These are phyloP conservation scores for Ilyonectria sp. DNA, from an alignment of 2,329 filamentous ascomycete genomes.

Conservation along the genomic window DNA sequence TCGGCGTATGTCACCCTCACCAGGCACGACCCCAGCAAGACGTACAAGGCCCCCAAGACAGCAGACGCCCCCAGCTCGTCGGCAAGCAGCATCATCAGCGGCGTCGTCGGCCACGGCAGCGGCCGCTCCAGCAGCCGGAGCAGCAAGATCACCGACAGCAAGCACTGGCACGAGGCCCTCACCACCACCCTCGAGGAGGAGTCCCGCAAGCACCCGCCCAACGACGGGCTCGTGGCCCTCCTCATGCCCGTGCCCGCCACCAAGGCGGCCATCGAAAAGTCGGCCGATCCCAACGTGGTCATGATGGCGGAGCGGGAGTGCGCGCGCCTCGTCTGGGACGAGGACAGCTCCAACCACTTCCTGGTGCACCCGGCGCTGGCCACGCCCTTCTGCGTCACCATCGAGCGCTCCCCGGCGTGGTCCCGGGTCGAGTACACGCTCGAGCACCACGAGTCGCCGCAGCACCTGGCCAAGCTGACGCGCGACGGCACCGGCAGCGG, in stretches of 20 bases:
- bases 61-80: conserved; percentile 43
- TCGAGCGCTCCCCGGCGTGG: conserved; percentile 72
- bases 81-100: conserved; percentile 50
- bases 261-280: conserved; percentile 72
- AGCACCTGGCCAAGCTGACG: conserved; percentile 72
- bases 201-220: conserved; percentile 66
- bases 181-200: conserved; percentile 72
- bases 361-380: conserved; percentile 75
- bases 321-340: conserved; percentile 80
- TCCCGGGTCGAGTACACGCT: conserved; percentile 75
- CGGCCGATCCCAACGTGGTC: conserved; percentile 72
- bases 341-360: conserved; percentile 71
- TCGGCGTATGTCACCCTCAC: conserved; percentile 73
- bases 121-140: conserved; percentile 45
- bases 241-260: conserved; percentile 78
- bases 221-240: conserved; percentile 76
- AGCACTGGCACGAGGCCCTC: conserved; percentile 72
- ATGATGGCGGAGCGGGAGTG: conserved; percentile 78
- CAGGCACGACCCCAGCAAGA: conserved; percentile 73
- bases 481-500: conserved; percentile 73
- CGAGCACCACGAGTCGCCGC: conserved; percentile 74
- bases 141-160: conserved; percentile 54
- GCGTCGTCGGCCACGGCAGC: conserved; percentile 45
- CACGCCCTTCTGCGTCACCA: conserved; percentile 74
- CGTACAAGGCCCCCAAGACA: conserved; percentile 62